Evolutionary conservation across 2,329 filamentous ascomycete species (phyloP).

Genomic region (Sporothrix mexicana): DNA sequence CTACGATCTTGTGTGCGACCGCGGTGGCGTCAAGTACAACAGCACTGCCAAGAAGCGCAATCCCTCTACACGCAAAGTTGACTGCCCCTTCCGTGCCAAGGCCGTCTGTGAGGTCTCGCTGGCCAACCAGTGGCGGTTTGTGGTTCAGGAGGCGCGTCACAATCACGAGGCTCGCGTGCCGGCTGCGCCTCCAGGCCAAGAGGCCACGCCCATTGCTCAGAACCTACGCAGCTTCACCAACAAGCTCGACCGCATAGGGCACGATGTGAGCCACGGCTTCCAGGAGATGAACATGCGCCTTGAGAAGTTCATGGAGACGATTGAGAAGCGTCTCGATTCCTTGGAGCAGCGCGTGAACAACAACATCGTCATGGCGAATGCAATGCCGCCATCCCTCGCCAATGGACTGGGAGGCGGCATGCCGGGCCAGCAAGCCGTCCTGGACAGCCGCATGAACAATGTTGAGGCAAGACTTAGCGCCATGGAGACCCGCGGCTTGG

Average conservation of each 20-base stretch:
- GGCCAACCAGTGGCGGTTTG: constrained; percentile 68
- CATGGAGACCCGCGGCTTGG: constrained; percentile 48
- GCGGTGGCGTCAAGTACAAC: constrained; percentile 68
- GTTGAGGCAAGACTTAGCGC: constrained; percentile 49
- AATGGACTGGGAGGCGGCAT: constrained; percentile 42
- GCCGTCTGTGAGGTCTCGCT: constrained; percentile 68
- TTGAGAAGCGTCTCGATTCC: constrained; percentile 62
- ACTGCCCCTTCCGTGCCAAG: constrained; percentile 68
- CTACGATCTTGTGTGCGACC: constrained; percentile 68
- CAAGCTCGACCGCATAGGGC: constrained; percentile 64
- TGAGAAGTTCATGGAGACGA: constrained; percentile 55
- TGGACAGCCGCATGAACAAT: constrained; percentile 43
- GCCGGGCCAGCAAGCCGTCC: constrained; percentile 39
- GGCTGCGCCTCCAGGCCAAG: constrained; percentile 60
- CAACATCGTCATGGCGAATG: constrained; percentile 30
- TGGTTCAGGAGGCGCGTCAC: constrained; percentile 64
- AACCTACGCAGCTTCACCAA: constrained; percentile 63
- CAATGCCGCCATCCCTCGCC: constrained; percentile 39
- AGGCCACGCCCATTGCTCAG: constrained; percentile 63
- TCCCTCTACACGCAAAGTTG: constrained; percentile 67
- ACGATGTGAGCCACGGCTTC: constrained; percentile 61
- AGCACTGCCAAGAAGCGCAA: constrained; percentile 70
- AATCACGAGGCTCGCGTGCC: constrained; percentile 66
- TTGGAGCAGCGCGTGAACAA: constrained; percentile 51
- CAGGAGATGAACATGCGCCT: constrained; percentile 57